Base-by-base conservation (phyloP, 2,329 filamentous ascomycete species). In the Hirsutella rhossiliensis region DNA sequence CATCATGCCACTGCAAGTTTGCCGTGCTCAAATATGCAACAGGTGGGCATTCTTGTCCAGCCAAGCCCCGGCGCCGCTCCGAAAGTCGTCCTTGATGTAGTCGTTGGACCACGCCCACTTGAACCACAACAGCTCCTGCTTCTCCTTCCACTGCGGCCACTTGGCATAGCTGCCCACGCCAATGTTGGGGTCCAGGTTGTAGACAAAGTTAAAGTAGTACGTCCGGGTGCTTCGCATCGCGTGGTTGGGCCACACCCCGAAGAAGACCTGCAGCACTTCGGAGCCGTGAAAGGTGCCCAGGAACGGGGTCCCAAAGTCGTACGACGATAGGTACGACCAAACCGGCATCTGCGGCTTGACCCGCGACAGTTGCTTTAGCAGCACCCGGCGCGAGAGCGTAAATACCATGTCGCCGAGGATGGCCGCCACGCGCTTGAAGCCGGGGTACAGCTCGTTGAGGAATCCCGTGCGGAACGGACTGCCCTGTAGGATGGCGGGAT, bases 251-350 rank as follows among this genome's bases (percentile, higher is more conserved):
- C 74, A 55, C 12, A 82, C 60, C 1, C 81, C 81, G 46, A 75
- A 80, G 49, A 87, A 87, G 0, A 84, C 73, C 56, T 84, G 76
- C 4, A 86, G 51, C 1, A 89, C 52, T 51, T 89, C 85, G 1
- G 73, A 77, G 13, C 63, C 81, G 58, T 92, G 87, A 62, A 87
- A 84, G 0, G 84, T 89, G 17, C 87, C 86, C 0, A 90, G 60
- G 40, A 89, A 62, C 0, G 85, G 81, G 0, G 78, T 82, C 11
- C 80, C 80, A 56, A 81, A 78, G 64, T 82, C 62, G 62, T 89
- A 89, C 0, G 78, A 81, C 0, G 80, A 65, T 1, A 92, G 72
- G 62, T 88, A 92, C 0, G 81, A 86, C 84, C 84, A 92, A 1
- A 69, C 65, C 0, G 79, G 78, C 0, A 87, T 76, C n/a, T 54